Conservation (phyloP, 2,329 filamentous ascomycete species). For the Monosporascus sp. region DNA sequence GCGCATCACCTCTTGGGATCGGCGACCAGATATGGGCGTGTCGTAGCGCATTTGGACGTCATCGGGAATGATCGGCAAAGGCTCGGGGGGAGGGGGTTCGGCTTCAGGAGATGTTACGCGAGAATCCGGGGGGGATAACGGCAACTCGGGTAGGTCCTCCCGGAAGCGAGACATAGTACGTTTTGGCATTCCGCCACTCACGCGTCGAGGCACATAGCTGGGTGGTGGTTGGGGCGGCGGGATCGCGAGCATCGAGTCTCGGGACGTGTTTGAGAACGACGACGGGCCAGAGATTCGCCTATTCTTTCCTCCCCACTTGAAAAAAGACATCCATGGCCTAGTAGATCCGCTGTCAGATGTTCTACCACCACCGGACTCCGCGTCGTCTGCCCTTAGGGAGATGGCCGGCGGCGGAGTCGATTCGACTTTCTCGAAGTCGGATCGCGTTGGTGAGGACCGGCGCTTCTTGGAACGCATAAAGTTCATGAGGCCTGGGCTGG, state of each 20-base stretch:
- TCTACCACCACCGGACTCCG: constrained; percentile 45
- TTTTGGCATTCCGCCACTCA: constrained; percentile 52
- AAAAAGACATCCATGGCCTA: constrained; percentile 65
- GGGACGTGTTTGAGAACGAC: constrained; percentile 87
- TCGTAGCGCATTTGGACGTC: constrained; percentile 35
- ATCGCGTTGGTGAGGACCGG: constrained; percentile 42
- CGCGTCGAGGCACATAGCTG: constrained; percentile 25
- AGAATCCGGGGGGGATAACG: constrained; percentile 79
- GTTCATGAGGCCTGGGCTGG: constrained; percentile 28
- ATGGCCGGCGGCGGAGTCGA: constrained; percentile 25
- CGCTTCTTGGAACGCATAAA: constrained; percentile 42
- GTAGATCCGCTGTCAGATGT: constrained; percentile 49
- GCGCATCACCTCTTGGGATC: constrained; percentile 34
- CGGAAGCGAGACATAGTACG: constrained; percentile 86
- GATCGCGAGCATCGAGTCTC: constrained; percentile 68
- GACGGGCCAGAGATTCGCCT: constrained; percentile 55
- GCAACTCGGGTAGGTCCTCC: constrained; percentile 84
- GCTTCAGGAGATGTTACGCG: constrained; percentile 72
- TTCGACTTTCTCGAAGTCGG: constrained; percentile 32
- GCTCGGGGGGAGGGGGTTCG: constrained; percentile 31
- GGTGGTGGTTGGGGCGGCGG: constrained; percentile 27
- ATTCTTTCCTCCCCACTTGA: constrained; percentile 61
- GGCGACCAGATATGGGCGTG: constrained; percentile 40
- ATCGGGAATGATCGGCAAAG: constrained; percentile 28
- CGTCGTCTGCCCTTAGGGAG: constrained; percentile 38